phyloP scores from a whole-genome alignment of 352 stramenopile species.

The Pythium sp. region DNA sequence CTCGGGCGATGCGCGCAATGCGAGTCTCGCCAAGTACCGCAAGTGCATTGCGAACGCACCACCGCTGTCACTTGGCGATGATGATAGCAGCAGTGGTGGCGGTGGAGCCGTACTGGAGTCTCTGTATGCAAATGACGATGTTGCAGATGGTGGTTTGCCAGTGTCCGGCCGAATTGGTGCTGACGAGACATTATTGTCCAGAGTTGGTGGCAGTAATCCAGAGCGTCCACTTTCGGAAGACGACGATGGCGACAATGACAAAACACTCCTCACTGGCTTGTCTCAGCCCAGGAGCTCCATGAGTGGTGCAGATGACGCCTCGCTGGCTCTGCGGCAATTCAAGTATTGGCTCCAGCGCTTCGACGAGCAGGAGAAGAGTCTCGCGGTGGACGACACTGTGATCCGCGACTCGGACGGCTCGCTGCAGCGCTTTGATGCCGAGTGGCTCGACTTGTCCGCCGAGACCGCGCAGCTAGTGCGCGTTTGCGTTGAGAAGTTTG shows the following conservation, averaged over 20 bases:
- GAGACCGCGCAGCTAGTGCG: constrained; percentile 22
- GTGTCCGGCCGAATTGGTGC: not conserved
- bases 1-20: not conserved
- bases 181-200: not conserved
- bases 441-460: constrained; percentile 27
- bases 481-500: constrained; percentile 27
- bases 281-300: not conserved
- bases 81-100: not conserved
- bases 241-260: not conserved
- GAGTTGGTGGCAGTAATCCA: not conserved
- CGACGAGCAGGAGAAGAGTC: constrained; percentile 23
- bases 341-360: constrained; percentile 21
- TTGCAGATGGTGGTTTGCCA: not conserved
- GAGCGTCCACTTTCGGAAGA: not conserved
- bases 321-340: constrained; percentile 17
- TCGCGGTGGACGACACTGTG: constrained; percentile 13
- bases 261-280: not conserved
- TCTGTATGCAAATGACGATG: not conserved
- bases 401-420: constrained; percentile 7
- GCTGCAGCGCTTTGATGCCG: constrained; percentile 23
- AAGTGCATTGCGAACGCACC: not conserved
- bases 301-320: not conserved
- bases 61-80: not conserved
- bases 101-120: not conserved
- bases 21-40: constrained; percentile 16